Percentiles rank a stretch among this genome's conserved stretches.
Evolutionary conservation across 768 basidiomycete genomes (phyloP).

Genomic region (Suillus hirtellus): DNA sequence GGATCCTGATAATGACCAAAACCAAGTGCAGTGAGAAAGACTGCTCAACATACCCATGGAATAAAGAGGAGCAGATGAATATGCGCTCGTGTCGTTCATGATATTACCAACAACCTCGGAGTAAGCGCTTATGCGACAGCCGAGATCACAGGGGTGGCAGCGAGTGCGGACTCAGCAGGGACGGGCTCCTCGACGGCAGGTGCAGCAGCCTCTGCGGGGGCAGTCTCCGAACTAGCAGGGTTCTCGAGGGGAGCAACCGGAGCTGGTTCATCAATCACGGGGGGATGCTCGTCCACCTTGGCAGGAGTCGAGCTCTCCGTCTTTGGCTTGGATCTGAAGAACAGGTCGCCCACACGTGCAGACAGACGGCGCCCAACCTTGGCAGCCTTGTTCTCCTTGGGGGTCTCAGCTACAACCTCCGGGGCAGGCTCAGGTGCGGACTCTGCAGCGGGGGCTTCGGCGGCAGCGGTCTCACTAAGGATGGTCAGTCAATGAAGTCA

Average conservation of each 20-base stretch:
- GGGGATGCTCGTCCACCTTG: conserved; percentile 88
- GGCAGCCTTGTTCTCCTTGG: conserved; percentile 53
- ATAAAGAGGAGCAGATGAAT: conserved; percentile 33
- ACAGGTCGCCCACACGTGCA: conserved; percentile 77
- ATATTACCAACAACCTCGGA: conserved; percentile 26
- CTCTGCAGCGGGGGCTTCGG: conserved; percentile 25
- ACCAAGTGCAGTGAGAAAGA: conserved; percentile 37
- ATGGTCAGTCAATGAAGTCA: conserved; percentile 13
- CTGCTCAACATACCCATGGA: conserved; percentile 39
- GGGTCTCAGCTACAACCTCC: conserved; percentile 36
- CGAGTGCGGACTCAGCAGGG: conserved; percentile 39
- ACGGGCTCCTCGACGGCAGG: conserved; percentile 29
- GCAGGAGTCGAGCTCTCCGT: conserved; percentile 63
- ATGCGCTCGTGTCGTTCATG: conserved; percentile 48
- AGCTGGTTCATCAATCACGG: conserved; percentile 81
- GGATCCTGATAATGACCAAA: conserved; percentile 32
- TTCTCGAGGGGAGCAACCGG: conserved; percentile 85
- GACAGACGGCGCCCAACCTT: conserved; percentile 87
- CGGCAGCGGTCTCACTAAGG: conserved; percentile 44
- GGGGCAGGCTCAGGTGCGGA: conserved; percentile 29
- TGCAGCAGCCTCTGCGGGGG: conserved; percentile 36
- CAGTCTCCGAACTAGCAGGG: conserved; percentile 54
- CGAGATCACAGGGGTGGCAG: conserved; percentile 67
- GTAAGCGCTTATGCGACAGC: conserved; percentile 67
- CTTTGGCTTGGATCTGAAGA: conserved; percentile 81